Percentiles rank a stretch among this genome's conserved stretches.
These are phyloP conservation scores for Macadamia tetraphylla DNA, from an alignment of 164 flowering plant genomes.

Conservation along the genomic window DNA sequence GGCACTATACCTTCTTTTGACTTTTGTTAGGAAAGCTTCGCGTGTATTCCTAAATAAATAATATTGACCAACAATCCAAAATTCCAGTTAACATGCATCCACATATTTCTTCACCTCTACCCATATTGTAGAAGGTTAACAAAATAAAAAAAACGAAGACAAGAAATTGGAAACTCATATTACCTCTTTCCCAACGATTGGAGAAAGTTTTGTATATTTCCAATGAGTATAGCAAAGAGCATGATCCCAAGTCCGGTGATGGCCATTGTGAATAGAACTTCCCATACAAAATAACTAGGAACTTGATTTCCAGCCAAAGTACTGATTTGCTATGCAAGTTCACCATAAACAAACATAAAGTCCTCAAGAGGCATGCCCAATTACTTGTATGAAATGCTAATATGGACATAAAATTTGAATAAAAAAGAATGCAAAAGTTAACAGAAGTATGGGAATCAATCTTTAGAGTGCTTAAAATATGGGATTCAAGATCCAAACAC, in stretches of 20 bases:
- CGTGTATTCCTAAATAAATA: too few species aligned
- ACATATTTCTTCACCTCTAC: background rate
- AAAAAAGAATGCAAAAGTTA: too few species aligned
- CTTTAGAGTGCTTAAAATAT: too few species aligned
- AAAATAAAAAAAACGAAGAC: background rate
- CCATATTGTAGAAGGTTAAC: background rate
- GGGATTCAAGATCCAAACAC: too few species aligned
- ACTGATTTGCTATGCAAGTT: conserved; percentile 63
- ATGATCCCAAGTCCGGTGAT: conserved; percentile 81
- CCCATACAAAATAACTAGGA: conserved; percentile 78
- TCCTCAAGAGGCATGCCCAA: conserved; percentile 1
- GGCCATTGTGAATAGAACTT: conserved; percentile 85
- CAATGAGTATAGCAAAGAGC: conserved; percentile 83
- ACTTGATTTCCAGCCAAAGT: conserved; percentile 83
- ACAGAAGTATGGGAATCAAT: too few species aligned
- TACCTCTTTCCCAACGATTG: conserved; percentile 88
- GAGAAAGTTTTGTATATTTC: conserved; percentile 94
- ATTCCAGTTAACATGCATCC: too few species aligned
- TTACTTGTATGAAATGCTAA: background rate
- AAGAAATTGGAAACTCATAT: background rate
- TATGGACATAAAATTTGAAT: too few species aligned
- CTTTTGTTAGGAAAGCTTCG: too few species aligned
- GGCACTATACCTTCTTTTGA: too few species aligned
- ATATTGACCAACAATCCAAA: too few species aligned
- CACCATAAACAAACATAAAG: conserved; percentile 3